Conservation (phyloP, 2,329 filamentous ascomycete genomes). For the Neoarthrinium moseri region DNA sequence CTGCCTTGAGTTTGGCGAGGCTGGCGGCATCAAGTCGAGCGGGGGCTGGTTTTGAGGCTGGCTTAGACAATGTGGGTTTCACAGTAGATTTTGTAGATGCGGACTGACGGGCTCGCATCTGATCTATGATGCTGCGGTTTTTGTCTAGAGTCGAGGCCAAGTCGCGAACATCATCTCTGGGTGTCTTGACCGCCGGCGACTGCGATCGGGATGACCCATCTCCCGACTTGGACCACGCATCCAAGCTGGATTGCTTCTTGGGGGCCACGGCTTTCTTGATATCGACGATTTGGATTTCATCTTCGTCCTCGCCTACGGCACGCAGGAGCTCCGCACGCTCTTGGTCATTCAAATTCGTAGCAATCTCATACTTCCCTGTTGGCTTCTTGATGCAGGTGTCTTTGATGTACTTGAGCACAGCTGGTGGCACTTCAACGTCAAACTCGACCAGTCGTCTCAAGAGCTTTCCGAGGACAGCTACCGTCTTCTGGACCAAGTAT, state of each 20-base stretch:
- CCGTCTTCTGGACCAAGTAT: constrained; percentile 79
- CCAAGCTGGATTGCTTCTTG: constrained; percentile 60
- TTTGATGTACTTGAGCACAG: constrained; percentile 60
- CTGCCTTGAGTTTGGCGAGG: constrained; percentile 64
- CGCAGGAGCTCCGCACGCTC: constrained; percentile 81
- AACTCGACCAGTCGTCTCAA: constrained; percentile 78
- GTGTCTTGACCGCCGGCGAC: constrained; percentile 29
- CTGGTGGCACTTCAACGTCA: constrained; percentile 65
- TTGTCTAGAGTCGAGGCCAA: constrained; percentile 45
- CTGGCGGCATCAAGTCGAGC: constrained; percentile 30
- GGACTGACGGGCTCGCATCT: constrained; percentile 40
- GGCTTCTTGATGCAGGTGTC: constrained; percentile 64
- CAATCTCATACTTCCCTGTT: constrained; percentile 56
- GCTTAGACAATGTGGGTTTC: constrained; percentile 8
- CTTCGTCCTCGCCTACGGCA: constrained; percentile 57
- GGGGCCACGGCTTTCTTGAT: constrained; percentile 33
- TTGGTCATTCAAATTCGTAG: constrained; percentile 76
- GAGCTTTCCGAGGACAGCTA: constrained; percentile 81
- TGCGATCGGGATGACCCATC: constrained; percentile 22
- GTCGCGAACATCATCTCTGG: constrained; percentile 46
- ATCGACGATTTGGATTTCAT: constrained; percentile 47
- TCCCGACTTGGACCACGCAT: constrained; percentile 59
- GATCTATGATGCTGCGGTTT: constrained; percentile 41
- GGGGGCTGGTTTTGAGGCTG: constrained; percentile 7
- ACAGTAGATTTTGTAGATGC: too few relatives aligned